Conservation (phyloP, 2,329 filamentous ascomycete species). For the Paecilomyces niveus region DNA sequence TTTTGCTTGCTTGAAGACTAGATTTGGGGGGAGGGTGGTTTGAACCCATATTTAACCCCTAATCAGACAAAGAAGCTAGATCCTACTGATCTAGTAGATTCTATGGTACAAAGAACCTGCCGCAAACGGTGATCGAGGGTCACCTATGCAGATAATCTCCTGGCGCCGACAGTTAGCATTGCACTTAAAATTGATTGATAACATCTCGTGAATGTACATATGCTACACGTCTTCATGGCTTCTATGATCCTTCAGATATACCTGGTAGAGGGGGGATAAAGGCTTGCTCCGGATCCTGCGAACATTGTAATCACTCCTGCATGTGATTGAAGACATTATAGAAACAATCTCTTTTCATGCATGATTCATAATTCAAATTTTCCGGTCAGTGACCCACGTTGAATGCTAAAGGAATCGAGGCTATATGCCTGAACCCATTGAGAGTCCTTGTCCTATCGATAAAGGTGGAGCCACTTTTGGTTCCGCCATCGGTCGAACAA, state of each 20-base stretch:
- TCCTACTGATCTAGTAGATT: no score
- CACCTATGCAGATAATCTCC: no score
- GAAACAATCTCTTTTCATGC: neutral
- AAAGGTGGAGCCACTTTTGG: slow-evolving; percentile 6
- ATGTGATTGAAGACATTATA: neutral
- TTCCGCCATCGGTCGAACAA: neutral
- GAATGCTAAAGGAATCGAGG: neutral
- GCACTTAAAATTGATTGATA: neutral
- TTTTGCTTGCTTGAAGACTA: no score
- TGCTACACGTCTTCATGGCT: neutral
- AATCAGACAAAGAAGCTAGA: no score
- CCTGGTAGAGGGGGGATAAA: neutral
- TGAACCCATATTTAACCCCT: no score
- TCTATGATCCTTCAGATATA: no score
- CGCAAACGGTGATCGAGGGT: no score
- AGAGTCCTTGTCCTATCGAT: slow-evolving; percentile 11
- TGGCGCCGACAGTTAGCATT: no score
- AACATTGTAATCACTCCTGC: neutral
- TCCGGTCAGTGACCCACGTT: neutral
- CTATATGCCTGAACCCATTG: neutral
- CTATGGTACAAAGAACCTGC: no score
- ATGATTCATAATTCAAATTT: neutral
- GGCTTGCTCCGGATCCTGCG: neutral
- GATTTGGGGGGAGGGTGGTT: no score
- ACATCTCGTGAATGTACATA: neutral